Base-by-base conservation (phyloP, 2,329 filamentous ascomycete species). In the Phoma herbarum region DNA sequence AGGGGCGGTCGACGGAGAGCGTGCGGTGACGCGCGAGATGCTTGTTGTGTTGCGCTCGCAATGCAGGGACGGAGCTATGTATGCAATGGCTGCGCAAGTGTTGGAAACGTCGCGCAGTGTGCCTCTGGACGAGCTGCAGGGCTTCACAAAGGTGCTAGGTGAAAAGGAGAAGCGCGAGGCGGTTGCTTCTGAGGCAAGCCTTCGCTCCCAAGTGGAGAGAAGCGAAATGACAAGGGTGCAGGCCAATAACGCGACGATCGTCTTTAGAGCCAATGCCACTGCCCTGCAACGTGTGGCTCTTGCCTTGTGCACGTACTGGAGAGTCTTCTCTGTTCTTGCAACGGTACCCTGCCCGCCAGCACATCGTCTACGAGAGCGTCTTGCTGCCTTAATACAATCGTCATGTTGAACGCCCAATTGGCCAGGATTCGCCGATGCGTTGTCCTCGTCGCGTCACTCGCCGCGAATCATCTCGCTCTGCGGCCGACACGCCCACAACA, bases 401-500 rank as follows among this genome's bases (percentile, higher is more conserved):
- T 26, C 37, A 39, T 31, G 23, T 23, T 35, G 2, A 18, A 45
- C 20, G 5, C 48, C n/a, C 63, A 55, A 65, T 69, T 68, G 64
- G 64, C 54, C 54, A 45, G 42, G 23, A 23, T 10, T 26, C 14
- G 18, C 44, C 54, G 65, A 67, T 70, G 68, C 66, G 68, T 63
- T 70, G 68, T 65, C 65, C 61, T 55, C 25, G 59, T 64, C 59
- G 65, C 67, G 64, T 67, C 66, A 67, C 67, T 65, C 58, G 62
- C 63, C 60, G 61, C 65, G 52, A 54, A 59, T 60, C 56, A 62
- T 37, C 50, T 31, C 56, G 51, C n/a, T 51, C 29, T 37, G 51
- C 41, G 25, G 23, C 44, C 44, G 55, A 49, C 49, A 50, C 20
- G 31, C 43, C 18, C n/a, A 31, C 22, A 39, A 44, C 44, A 45